Conservation (phyloP, 2,329 filamentous ascomycete species). For the Xylaria sp. region DNA sequence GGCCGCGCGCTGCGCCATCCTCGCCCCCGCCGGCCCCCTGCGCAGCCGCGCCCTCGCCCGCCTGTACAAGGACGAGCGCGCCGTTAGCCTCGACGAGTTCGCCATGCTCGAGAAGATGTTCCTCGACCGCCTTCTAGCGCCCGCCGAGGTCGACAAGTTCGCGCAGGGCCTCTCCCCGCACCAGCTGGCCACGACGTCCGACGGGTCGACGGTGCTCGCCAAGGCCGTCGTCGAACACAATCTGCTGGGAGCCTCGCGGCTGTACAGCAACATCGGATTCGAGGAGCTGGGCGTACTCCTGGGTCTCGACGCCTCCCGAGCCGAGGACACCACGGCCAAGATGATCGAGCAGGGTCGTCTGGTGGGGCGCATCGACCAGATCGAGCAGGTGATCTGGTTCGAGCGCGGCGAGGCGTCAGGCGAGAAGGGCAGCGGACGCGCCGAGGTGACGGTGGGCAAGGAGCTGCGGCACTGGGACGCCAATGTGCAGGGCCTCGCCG, state of each 20-base stretch:
- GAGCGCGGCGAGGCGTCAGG: conserved; percentile 77
- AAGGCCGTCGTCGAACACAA: conserved; percentile 98
- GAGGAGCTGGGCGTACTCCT: conserved; percentile 80
- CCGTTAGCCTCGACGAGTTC: conserved; percentile 79
- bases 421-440: conserved; percentile 73
- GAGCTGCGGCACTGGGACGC: conserved; percentile 88
- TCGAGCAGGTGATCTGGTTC: conserved; percentile 88
- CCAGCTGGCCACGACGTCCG: conserved; percentile 87
- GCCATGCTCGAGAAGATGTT: conserved; percentile 98
- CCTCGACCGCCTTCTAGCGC: conserved; percentile 82
- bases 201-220: conserved; percentile 91
- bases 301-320: conserved; percentile 80
- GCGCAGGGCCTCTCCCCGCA: conserved; percentile 83
- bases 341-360: conserved; percentile 97
- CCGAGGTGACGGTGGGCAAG: conserved; percentile 70
- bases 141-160: conserved; percentile 87
- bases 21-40: conserved; percentile 89
- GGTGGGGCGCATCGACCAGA: conserved; percentile 91
- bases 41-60: conserved; percentile 82
- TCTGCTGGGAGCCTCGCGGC: conserved; percentile 81
- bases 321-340: conserved; percentile 88
- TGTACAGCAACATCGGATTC: conserved; percentile 82
- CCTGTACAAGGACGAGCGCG: conserved; percentile 93
- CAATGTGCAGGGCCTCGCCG: conserved; percentile 85
- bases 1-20: conserved; percentile 89